Conservation (phyloP, 495 filamentous ascomycete genomes). For the Neurospora africana region DNA sequence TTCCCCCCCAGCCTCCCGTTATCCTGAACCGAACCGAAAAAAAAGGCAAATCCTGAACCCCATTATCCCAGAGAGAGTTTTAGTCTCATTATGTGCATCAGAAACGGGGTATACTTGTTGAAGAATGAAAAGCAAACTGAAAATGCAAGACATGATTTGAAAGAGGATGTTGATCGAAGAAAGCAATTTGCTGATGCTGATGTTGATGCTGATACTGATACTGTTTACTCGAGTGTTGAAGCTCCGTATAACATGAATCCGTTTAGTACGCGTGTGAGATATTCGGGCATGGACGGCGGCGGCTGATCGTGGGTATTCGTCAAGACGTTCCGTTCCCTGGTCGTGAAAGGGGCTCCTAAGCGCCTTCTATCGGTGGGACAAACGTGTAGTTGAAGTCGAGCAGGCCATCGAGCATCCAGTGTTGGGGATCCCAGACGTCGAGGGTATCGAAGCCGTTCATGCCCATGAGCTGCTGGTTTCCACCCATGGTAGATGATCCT, state of each 20-base stretch:
- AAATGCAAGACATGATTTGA: background rate
- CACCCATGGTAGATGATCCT: slow-evolving; percentile 29
- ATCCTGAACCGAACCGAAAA: background rate
- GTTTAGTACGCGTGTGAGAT: background rate
- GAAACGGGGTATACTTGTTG: slow-evolving; percentile 1
- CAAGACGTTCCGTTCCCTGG: background rate
- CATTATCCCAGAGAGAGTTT: background rate
- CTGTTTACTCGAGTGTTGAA: background rate
- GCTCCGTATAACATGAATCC: background rate
- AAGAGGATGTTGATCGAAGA: background rate
- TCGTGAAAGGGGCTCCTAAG: slow-evolving; percentile 17
- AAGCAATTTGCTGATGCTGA: background rate
- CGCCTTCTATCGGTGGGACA: slow-evolving; percentile 35
- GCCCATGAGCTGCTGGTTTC: slow-evolving; percentile 27
- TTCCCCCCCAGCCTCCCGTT: background rate
- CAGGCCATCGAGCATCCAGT: slow-evolving; percentile 81
- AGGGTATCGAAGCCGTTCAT: slow-evolving; percentile 54
- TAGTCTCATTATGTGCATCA: background rate
- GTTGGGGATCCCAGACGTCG: slow-evolving; percentile 80
- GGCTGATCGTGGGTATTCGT: background rate
- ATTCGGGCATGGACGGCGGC: background rate
- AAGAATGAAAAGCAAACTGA: slow-evolving; percentile 1
- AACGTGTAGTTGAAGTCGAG: slow-evolving; percentile 67
- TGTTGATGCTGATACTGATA: background rate
- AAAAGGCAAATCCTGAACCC: background rate